Evolutionary conservation across 1,139 yeast species (phyloP), one percentile per base, ranked within the genome.

Genomic region (Chernovozyma aurita): DNA sequence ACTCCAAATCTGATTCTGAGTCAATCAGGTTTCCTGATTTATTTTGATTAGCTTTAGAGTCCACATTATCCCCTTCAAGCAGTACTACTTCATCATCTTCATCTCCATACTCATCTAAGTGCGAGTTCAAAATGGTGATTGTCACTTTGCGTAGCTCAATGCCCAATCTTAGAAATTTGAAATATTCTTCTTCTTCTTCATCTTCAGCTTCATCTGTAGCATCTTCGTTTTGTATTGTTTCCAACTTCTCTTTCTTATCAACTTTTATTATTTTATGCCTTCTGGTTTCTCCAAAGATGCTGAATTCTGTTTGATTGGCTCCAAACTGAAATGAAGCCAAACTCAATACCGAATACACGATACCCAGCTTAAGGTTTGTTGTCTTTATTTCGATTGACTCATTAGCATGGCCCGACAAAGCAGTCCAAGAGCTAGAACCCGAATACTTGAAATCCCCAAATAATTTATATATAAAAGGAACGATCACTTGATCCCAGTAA

Each of bases 71-170:
- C 3, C 12, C 22, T 11, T 22, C 21, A 6, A 24, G 32, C 9
- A 4, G 16, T 17, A 15, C 22, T 4, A 18, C 38, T 35, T 37
- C 41, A 15, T 39, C 48, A 9, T 43, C 40, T 14, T 53, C 47
- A 30, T 51, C 59, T 40, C 67, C 74, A 39, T 64, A 67, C 39
- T 66, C 70, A 48, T 69, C 75, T 33, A 69, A 49, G 47, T 69
- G 75, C 37, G 50, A 55, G 43, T 66, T 65, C n/a, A 69, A 45
- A 15, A 65, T 52, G 27, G 52, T 57, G 8, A 65, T 56, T 25
- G 63, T 60, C 20, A 63, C 45, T 41, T 69, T 70, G n/a, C 76
- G 46, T 11, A 66, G 46, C 38, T 63, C 63, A 4, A 69, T 62
- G 41, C 70, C 57, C 8, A 60, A 39, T 24, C 50, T 49, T 15